Evolutionary conservation across 345 rosid species (phyloP).

Genomic region (Sisymbrium irio): DNA sequence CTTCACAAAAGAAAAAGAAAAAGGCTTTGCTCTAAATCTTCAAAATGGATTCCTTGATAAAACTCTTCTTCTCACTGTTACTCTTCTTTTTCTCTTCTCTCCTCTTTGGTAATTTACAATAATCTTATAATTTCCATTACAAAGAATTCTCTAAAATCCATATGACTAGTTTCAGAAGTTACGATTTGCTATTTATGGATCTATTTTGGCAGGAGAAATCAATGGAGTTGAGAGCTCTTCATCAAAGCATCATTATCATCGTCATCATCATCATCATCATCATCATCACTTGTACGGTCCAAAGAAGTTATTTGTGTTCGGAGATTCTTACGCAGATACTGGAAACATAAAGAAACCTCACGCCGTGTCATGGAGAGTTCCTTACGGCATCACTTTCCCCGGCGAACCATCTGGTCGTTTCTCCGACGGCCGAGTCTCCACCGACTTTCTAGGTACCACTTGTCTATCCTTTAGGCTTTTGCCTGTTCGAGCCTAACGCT

Average conservation of each 20-base stretch:
- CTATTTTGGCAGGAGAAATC: constrained; percentile 12
- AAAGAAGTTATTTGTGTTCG: constrained; percentile 50
- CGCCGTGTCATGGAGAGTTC: constrained; percentile 43
- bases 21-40: neutral
- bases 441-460: constrained; percentile 46
- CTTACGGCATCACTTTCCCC: constrained; percentile 57
- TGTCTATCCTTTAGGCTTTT: neutral
- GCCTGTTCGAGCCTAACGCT: neutral
- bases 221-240: constrained; percentile 16
- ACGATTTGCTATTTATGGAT: neutral
- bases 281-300: constrained; percentile 13
- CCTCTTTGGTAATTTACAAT: constrained; percentile 1
- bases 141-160: neutral
- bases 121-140: neutral
- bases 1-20: neutral
- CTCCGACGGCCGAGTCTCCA: constrained; percentile 52
- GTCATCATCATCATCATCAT: neutral
- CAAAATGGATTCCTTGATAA: neutral
- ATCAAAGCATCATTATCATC: neutral
- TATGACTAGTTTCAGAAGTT: neutral
- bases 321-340: constrained; percentile 58
- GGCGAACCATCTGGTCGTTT: constrained; percentile 54
- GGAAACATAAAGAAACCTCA: constrained; percentile 39
- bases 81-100: neutral
- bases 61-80: neutral